These are phyloP conservation scores for Beauveria varroae DNA, from an alignment of 2,329 filamentous ascomycete species.

Conservation along the genomic window DNA sequence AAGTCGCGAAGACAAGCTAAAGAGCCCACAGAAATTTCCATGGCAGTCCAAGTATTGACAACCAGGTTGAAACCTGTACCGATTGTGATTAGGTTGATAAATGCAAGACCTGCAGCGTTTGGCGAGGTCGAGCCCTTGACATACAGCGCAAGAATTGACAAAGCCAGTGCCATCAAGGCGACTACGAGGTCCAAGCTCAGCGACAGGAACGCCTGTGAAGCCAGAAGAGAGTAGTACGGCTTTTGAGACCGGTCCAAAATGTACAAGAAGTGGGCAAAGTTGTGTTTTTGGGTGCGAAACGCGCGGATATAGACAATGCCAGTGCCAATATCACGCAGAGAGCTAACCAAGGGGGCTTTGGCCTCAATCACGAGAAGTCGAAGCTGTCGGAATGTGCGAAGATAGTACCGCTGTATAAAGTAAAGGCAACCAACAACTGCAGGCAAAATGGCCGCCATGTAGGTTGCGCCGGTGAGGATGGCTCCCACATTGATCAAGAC, in stretches of 20 bases:
- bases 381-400: conserved; percentile 1
- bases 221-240: not conserved
- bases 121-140: not conserved
- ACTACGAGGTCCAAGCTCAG: not conserved
- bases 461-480: not conserved
- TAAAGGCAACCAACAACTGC: not conserved
- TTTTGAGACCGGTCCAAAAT: conserved; percentile 2
- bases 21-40: not conserved
- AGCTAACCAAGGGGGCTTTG: not conserved
- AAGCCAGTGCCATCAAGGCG: not conserved
- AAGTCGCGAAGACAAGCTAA: not conserved
- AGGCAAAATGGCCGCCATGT: not conserved
- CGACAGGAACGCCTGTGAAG: not conserved
- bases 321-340: not conserved
- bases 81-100: not conserved
- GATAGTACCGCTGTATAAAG: not conserved
- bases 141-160: not conserved
- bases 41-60: not conserved
- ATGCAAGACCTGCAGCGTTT: not conserved
- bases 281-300: not conserved
- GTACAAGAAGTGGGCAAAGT: not conserved
- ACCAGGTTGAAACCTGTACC: not conserved
- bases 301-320: not conserved
- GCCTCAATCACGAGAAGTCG: not conserved
- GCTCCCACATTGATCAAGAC: not conserved